Base-by-base conservation (phyloP, 106 monocot species). In the Ottelia alismoides region DNA sequence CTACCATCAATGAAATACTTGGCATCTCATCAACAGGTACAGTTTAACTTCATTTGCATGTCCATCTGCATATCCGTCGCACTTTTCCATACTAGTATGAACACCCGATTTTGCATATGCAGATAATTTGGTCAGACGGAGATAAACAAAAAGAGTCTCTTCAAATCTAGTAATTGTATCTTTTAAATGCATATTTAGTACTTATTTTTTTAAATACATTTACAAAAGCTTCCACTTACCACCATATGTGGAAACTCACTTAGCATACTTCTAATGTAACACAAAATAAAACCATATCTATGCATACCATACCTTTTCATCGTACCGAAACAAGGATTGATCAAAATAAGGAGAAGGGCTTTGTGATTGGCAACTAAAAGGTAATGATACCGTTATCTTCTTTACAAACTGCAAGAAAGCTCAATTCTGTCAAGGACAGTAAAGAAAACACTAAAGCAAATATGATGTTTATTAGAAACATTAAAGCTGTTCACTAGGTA, bases 271-370 rank as follows among this genome's bases (percentile, higher is more conserved):
- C 23, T n/a, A n/a, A 31, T 11, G n/a, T 19, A 17, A 27, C 11
- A 26, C 23, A 11, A 23, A 55, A 28, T 20, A 25, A 24, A 49
- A 7, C 16, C 20, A 45, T 35, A 18, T 17, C 45, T 35, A 47
- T 52, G 18, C 49, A 45, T 55, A 52, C 20, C 67, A 30, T 24
- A 96, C 98, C 98, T 98, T 98, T 22, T 98, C 98, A 79, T 98
- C 98, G 75, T 90, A 98, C 40, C 98, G 90, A 79, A 90, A 98
- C 21, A 98, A 68, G 55, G 98, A 86, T 11, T 90, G 76, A 51
- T 98, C 98, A 75, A 98, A 90, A 47, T 98, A 98, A 5, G 98
- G 98, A 47, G 98, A 98, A 72, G 98, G 98, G 63, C 90, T 98
- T 53, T 86, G 90, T 21, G 98, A 90, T 61, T 98, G 98, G 48